Conservation (phyloP, 495 filamentous ascomycete genomes). For the Neurospora hispaniola region DNA sequence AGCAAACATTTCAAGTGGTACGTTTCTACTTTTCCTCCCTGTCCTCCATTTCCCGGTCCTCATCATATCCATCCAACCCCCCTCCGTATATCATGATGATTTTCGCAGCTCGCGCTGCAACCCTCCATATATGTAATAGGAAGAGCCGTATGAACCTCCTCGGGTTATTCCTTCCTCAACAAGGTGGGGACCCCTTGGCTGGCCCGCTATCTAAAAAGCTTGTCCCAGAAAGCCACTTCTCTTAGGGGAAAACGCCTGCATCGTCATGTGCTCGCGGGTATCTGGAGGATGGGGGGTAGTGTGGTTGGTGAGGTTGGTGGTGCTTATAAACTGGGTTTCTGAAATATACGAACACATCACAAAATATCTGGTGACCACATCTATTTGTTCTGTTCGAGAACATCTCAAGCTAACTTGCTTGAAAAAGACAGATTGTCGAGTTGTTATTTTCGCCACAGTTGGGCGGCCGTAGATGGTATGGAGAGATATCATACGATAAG, state of each 20-base stretch:
- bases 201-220: conserved; percentile 2
- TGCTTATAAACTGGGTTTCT: conserved; percentile 44
- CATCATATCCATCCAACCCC: not conserved
- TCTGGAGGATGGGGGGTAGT: conserved; percentile 13
- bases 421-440: not conserved
- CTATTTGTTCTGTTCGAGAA: not conserved
- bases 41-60: not conserved
- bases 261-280: conserved; percentile 38
- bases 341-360: conserved; percentile 10
- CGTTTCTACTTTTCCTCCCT: not conserved
- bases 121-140: conserved; percentile 33
- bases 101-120: conserved; percentile 38
- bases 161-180: not conserved
- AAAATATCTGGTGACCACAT: conserved; percentile 1
- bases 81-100: conserved; percentile 32
- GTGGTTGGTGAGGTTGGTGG: conserved; percentile 28
- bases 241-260: conserved; percentile 24
- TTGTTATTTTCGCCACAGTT: not conserved
- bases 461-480: not conserved
- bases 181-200: conserved; percentile 1
- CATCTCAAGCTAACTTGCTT: not conserved
- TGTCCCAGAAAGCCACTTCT: not conserved
- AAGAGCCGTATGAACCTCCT: conserved; percentile 43
- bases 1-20: not conserved
- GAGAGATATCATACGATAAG: not conserved